phyloP scores from a whole-genome alignment of 257 asterid species.

The Plantago major region DNA sequence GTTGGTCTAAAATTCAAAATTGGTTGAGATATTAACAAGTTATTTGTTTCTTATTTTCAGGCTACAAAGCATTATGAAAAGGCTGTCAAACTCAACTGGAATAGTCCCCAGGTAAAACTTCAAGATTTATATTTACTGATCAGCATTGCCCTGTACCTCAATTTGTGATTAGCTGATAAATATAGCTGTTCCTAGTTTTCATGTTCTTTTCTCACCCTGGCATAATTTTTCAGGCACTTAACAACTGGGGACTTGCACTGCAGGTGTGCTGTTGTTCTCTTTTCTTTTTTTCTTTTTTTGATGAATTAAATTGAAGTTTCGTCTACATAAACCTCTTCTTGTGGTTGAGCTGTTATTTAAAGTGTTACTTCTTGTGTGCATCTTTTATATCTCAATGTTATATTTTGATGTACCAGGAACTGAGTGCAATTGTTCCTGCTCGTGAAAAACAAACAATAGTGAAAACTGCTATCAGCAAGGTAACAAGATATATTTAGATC shows the following conservation, averaged over 20 bases:
- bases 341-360: conserved; percentile 19
- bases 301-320: too few relatives aligned
- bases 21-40: too few relatives aligned
- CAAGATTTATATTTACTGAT: neutral
- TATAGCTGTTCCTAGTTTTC: neutral
- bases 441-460: conserved; percentile 94
- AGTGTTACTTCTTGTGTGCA: neutral
- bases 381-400: conserved; percentile 3
- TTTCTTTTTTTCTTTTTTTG: neutral
- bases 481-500: conserved; percentile 24
- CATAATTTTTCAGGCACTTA: conserved; percentile 68
- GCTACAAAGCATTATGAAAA: conserved; percentile 90
- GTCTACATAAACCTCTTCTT: neutral
- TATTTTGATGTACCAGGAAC: conserved; percentile 61
- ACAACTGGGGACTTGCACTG: conserved; percentile 99
- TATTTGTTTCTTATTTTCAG: conserved; percentile 43
- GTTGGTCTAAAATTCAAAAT: too few relatives aligned
- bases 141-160: conserved; percentile 9
- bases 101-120: conserved; percentile 90
- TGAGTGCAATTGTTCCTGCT: conserved; percentile 97
- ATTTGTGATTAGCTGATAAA: conserved; percentile 10
- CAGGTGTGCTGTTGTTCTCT: conserved; percentile 50
- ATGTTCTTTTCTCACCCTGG: conserved; percentile 27
- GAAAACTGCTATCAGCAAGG: conserved; percentile 94
- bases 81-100: conserved; percentile 98